Percentiles rank a stretch among this genome's conserved stretches.
Evolutionary conservation across 75 land plant species (phyloP).

Genomic region (Selaginella tamariscina): DNA sequence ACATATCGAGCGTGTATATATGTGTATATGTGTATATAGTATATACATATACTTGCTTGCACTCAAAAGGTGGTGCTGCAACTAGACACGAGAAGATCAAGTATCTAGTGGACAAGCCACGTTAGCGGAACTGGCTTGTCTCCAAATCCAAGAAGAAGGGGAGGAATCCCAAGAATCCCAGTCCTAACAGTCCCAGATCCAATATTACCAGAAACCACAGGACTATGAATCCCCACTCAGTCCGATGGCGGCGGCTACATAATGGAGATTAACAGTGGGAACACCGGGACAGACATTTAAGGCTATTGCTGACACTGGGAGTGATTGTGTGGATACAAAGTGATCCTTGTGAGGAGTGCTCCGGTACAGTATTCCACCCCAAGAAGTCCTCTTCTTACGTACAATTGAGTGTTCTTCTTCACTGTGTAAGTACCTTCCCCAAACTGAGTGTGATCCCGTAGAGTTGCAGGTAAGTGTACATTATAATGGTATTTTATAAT

Average conservation of each 20-base stretch:
- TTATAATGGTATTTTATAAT: too few relatives aligned
- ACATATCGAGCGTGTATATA: too few relatives aligned
- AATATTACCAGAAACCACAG: too few relatives aligned
- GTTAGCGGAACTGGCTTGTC: too few relatives aligned
- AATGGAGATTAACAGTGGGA: constrained; percentile 4
- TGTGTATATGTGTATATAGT: too few relatives aligned
- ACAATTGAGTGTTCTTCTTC: neutral
- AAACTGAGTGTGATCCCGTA: neutral
- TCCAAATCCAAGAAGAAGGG: neutral
- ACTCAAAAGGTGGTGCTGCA: neutral
- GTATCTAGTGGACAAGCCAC: neutral
- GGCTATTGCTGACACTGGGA: constrained; percentile 9
- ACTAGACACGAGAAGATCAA: neutral
- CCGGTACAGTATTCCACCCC: constrained; percentile 2
- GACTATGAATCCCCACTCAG: neutral
- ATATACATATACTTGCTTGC: too few relatives aligned
- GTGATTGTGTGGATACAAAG: constrained; percentile 8
- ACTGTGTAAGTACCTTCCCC: neutral
- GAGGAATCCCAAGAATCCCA: neutral
- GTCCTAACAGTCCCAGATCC: neutral
- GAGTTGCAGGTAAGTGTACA: too few relatives aligned
- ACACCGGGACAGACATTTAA: neutral
- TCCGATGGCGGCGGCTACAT: constrained; percentile 4
- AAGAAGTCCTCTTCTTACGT: neutral
- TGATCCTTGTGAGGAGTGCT: neutral